These are phyloP conservation scores for Choiromyces venosus DNA, from an alignment of 495 filamentous ascomycete species.

Conservation along the genomic window DNA sequence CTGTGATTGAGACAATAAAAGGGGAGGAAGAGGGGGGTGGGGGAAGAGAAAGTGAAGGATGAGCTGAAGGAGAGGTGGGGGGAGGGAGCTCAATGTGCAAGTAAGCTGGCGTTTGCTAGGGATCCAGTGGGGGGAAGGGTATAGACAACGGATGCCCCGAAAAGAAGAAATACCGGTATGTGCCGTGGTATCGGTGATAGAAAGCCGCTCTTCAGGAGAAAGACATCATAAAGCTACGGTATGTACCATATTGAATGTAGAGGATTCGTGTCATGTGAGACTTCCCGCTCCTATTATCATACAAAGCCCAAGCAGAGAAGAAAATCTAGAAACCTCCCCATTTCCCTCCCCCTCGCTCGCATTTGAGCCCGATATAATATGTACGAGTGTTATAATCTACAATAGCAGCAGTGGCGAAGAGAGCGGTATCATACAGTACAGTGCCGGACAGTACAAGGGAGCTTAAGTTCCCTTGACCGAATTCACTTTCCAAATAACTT, in stretches of 20 bases:
- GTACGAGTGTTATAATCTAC: neutral
- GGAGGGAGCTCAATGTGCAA: too few species aligned
- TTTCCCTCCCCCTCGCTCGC: neutral
- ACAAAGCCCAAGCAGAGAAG: too few species aligned
- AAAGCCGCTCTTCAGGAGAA: neutral
- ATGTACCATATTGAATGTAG: neutral
- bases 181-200: neutral
- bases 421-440: too few species aligned
- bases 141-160: neutral
- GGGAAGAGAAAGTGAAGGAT: neutral
- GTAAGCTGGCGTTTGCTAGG: too few species aligned
- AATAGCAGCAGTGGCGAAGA: neutral
- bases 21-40: neutral
- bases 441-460: neutral
- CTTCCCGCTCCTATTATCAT: neutral
- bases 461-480: neutral
- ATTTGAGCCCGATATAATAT: neutral
- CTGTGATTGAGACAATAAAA: neutral
- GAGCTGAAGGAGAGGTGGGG: constrained; percentile 1
- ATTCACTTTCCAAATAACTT: neutral
- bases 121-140: too few species aligned
- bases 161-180: neutral
- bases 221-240: neutral
- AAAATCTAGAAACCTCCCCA: neutral
- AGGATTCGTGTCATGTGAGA: neutral